Base-by-base conservation (phyloP, 2,329 filamentous ascomycete genomes). In the Aspergillus bombycis region DNA sequence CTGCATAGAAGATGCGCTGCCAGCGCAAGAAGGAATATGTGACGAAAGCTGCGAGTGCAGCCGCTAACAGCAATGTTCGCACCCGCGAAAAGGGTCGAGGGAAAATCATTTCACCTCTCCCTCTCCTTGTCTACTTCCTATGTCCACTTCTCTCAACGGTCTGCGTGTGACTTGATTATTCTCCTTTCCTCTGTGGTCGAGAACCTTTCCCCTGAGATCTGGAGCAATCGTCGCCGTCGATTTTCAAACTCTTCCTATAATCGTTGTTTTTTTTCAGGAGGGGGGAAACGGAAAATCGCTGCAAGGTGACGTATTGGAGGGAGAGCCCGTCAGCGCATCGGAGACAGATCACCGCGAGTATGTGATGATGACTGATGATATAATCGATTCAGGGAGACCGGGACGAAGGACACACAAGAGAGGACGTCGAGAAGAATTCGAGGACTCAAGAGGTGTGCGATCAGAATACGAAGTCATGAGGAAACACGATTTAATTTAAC, bases 51-150 rank as follows among this genome's bases (percentile, higher is more conserved):
- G 62, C 48, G 26, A 69, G 52, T 16, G 64, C 26, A 21, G 67
- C 41, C n/a, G 66, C 69, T 32, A 68, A 58, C 26, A 71, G 34
- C 21, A 73, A 28, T 2, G 61, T 62, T 43, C 71, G 70, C 58
- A 67, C 32, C 21, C 68, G 66, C 48, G 64, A 63, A 34, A 64
- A 46, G 7, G 65, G 63, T 54, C 63, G 70, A 63, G 58, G 64
- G 32, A 65, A 53, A 32, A 60, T 30, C 67, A 71, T 71, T 30
- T 46, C 34, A 38, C 32, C 30, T 55, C n/a, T 41, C 21, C 52
- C n/a, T 23, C 30, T 48, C 52, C 6, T 38, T 26, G 11, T 54
- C 30, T 36, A 11, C 32, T 26, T 38, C 14, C 32, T 55, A 26
- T n/a, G 26, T 26, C 3, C n/a, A 12, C 34, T 14, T 54, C 8